Evolutionary conservation across 2,329 filamentous ascomycete species (phyloP), one percentile per base, ranked within the genome.

Genomic region (Phyllosticta capitalensis): DNA sequence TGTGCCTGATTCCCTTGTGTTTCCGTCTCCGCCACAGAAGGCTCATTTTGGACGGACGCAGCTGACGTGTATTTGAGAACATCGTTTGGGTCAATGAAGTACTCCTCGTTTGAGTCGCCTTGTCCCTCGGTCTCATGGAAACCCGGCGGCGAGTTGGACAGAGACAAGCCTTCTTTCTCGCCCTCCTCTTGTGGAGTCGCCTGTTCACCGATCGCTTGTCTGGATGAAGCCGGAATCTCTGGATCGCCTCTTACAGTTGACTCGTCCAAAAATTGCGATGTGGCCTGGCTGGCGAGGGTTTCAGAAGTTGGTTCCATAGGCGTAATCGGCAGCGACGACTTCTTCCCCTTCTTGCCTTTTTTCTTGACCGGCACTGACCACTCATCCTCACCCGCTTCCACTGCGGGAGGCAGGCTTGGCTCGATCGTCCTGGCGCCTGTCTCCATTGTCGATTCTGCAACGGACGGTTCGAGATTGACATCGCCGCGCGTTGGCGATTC

Each of bases 261-360:
- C 17, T 45, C 38, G 7, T 45, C 14, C 38, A n/a, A n/a, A 45
- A 14, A 7, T n/a, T 45, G 38, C 5, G 17, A 45, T n/a, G 14
- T n/a, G 17, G 7, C n/a, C 5, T 45, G 14, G n/a, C 33, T 38
- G 33, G 4, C 33, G 33, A 12, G 33, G 14, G 33, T 5, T 38
- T 45, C 17, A 3, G 17, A 4, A 14, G 38, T n/a, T 7, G 33
- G 33, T 17, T 12, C 10, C 17, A n/a, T n/a, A n/a, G 38, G 17
- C 17, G 1, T 45, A 17, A n/a, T 6, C 17, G 38, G 38, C 38
- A 45, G n/a, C 5, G 50, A 52, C 45, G 30, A n/a, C 20, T 60
- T 59, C 59, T 64, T 65, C 12, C 50, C 62, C 45, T 64, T 64
- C 54, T 66, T 65, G 30, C 64, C 64, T 56, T 67, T 67, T 54